Conservation (phyloP, 2,329 filamentous ascomycete genomes). For the Pseudogymnoascus pannorum region DNA sequence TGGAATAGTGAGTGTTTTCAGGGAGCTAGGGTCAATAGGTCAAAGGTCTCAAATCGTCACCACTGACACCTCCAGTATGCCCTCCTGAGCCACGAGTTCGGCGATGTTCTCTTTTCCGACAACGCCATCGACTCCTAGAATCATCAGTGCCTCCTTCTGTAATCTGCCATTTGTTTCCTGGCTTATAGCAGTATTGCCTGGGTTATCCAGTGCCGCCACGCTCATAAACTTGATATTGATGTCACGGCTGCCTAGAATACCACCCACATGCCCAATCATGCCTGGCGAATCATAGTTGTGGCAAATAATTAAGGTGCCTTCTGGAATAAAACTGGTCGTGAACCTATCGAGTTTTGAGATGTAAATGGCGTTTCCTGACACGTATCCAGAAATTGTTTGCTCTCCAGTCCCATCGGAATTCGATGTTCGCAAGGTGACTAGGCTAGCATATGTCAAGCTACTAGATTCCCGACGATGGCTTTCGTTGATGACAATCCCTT, state of each 20-base stretch:
- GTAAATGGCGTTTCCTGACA: slow-evolving; percentile 54
- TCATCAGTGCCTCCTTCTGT: slow-evolving; percentile 70
- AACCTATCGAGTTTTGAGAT: slow-evolving; percentile 71
- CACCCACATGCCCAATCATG: slow-evolving; percentile 75
- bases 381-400: slow-evolving; percentile 56
- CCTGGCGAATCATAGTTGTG: slow-evolving; percentile 76
- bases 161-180: slow-evolving; percentile 28
- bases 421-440: slow-evolving; percentile 58
- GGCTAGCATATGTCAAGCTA: slow-evolving; percentile 58
- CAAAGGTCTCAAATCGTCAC: slow-evolving; percentile 29
- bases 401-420: slow-evolving; percentile 11
- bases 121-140: slow-evolving; percentile 62
- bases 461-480: slow-evolving; percentile 55
- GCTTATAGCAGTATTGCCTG: slow-evolving; percentile 17
- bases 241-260: slow-evolving; percentile 57
- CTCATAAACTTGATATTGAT: slow-evolving; percentile 80
- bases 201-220: slow-evolving; percentile 46
- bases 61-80: slow-evolving; percentile 49
- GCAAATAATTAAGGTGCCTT: slow-evolving; percentile 68
- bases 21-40: background rate
- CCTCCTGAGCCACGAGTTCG: slow-evolving; percentile 42
- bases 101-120: slow-evolving; percentile 50
- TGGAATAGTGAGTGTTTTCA: background rate
- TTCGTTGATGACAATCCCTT: slow-evolving; percentile 71
- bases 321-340: slow-evolving; percentile 63